These are phyloP conservation scores for Aristolochia contorta DNA, from an alignment of 164 flowering plant genomes.

Conservation along the genomic window DNA sequence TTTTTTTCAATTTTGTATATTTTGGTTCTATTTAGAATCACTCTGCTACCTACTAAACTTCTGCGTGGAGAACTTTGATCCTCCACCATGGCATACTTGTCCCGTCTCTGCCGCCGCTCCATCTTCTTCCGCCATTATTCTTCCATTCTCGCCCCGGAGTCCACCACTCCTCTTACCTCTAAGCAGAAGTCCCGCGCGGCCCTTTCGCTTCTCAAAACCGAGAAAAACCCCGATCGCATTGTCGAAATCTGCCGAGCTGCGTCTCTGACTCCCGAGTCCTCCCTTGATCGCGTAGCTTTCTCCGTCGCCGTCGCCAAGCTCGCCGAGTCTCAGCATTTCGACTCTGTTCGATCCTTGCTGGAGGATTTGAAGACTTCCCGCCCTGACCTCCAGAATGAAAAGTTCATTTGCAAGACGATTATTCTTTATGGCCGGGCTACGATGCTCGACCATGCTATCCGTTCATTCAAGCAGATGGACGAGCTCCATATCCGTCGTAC, in stretches of 20 bases:
- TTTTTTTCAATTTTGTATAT: too few relatives aligned
- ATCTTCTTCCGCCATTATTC: background rate
- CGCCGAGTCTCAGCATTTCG: constrained; percentile 28
- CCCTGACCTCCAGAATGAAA: constrained; percentile 52
- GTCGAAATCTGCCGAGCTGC: constrained; percentile 79
- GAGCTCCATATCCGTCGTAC: constrained; percentile 28
- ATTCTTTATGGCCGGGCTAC: constrained; percentile 69
- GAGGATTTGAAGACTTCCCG: constrained; percentile 37
- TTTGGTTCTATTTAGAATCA: too few relatives aligned
- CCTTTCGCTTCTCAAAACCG: constrained; percentile 59
- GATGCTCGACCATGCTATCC: constrained; percentile 44
- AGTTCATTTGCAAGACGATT: constrained; percentile 40
- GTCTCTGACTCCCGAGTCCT: constrained; percentile 49
- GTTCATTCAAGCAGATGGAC: constrained; percentile 37
- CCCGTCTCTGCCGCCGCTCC: background rate
- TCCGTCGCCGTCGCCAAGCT: constrained; percentile 59
- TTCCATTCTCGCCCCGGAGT: constrained; percentile 5
- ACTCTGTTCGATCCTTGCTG: constrained; percentile 32
- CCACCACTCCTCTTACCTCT: constrained; percentile 34
- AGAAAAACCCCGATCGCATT: constrained; percentile 54
- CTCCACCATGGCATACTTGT: background rate
- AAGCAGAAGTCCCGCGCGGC: constrained; percentile 55
- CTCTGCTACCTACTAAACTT: background rate
- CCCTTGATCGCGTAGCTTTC: constrained; percentile 60
- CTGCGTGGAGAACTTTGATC: background rate